Evolutionary conservation across 768 basidiomycete species (phyloP).

Genomic region (Boletus subparvulus): DNA sequence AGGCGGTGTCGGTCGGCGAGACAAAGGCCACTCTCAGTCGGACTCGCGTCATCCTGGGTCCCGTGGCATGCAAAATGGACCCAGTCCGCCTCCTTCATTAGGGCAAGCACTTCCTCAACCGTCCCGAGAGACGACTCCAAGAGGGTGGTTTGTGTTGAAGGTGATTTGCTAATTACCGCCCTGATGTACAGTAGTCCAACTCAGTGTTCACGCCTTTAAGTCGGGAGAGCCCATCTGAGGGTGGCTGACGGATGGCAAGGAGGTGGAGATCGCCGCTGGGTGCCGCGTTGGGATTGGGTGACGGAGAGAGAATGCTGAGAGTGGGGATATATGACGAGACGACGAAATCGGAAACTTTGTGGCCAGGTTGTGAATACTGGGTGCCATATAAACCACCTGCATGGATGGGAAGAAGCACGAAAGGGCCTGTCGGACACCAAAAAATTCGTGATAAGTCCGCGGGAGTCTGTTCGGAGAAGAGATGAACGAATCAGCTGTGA

Average conservation of each 20-base stretch:
- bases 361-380: not conserved
- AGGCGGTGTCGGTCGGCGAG: not conserved
- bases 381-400: not conserved
- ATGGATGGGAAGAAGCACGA: not conserved
- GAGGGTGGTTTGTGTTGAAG: not conserved
- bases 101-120: not conserved
- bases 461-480: not conserved
- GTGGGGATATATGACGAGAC: not conserved
- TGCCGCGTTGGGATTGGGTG: too few relatives aligned
- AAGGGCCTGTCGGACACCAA: not conserved
- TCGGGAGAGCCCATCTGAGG: not conserved
- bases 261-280: not conserved
- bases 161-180: not conserved
- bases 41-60: not conserved
- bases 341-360: not conserved
- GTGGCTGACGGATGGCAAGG: conserved; percentile 14
- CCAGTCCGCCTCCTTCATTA: too few relatives aligned
- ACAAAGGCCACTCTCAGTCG: too few relatives aligned
- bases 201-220: conserved; percentile 4
- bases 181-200: conserved; percentile 27
- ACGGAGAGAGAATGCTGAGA: not conserved
- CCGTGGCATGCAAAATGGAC: not conserved
- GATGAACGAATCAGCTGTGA: not conserved
- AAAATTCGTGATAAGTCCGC: not conserved
- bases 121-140: not conserved